These are phyloP conservation scores for Lactifluus hygrophoroides DNA, from an alignment of 768 basidiomycete genomes.

Conservation along the genomic window DNA sequence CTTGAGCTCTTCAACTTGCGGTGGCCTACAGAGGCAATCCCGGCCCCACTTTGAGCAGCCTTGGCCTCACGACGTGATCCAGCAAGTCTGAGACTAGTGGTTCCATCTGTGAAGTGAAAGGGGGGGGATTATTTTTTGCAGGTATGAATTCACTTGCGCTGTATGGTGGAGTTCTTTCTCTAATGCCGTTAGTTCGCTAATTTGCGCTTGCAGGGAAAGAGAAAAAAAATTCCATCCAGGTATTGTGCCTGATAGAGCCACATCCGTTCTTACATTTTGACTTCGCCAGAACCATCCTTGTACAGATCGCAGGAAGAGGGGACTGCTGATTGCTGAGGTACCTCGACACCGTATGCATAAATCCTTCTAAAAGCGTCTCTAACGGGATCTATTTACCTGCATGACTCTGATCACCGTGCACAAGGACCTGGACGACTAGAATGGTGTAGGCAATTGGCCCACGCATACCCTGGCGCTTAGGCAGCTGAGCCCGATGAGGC, in stretches of 20 bases:
- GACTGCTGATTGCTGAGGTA: background rate
- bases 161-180: background rate
- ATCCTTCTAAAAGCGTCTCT: background rate
- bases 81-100: background rate
- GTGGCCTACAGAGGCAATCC: too few relatives aligned
- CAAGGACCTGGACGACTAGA: background rate
- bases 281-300: background rate
- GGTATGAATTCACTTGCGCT: background rate
- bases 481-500: background rate
- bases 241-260: background rate
- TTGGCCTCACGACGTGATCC: background rate
- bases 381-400: background rate
- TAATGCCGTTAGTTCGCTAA: background rate
- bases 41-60: too few relatives aligned
- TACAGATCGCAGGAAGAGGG: background rate
- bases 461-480: background rate
- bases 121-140: background rate
- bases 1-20: background rate
- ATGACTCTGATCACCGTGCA: background rate
- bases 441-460: background rate
- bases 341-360: background rate
- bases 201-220: background rate
- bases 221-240: slow-evolving; percentile 2
- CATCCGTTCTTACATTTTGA: background rate
- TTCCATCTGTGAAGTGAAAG: background rate